Base-by-base conservation (phyloP, 2,329 filamentous ascomycete genomes). In the Talaromyces funiculosus region DNA sequence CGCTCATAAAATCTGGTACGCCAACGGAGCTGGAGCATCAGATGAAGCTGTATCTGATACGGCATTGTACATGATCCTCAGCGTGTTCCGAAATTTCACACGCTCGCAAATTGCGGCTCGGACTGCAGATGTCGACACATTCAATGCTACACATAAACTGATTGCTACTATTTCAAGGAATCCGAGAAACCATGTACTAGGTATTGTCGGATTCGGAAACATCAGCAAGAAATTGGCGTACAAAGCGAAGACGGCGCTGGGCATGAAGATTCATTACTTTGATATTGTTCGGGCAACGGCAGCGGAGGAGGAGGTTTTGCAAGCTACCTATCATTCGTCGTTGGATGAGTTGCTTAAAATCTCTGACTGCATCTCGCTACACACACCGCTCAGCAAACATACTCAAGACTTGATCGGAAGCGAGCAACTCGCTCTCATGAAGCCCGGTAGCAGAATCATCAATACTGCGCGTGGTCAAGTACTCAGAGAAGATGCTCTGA, bases 31-130 rank as follows among this genome's bases (percentile, higher is more conserved):
- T 1, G 81, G 85, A 1, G 87, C 88, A 0, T 87, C 86, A 37
- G 86, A 86, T 6, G 88, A 91, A 67, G 84, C 87, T 4, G 88
- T 90, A 1, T 87, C 88, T 55, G 89, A 91, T 71, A 84, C 89
- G 63, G 84, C 86, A 18, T 78, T 90, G 42, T 86, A 85, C 67
- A 81, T 88, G 66, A 83, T 91, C 65, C 82, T 92, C 54, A 82
- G 83, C 8, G 85, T 84, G 14, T 91, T 90, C 76, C 85, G 88
- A 56, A 80, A 84, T 49, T 81, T 91, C 12, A 80, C 84, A 1
- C 90, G 86, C 83, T 86, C 82, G 63, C 81, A 84, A 55, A 69
- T 78, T 1, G 83, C 85, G 1, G 86, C 86, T 0, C 71, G 80
- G 3, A 76, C 77, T 3, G 70, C 74, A 16, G 72, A 78, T 58